Conservation (phyloP, 1,284 basidiomycete species). For the Heterobasidion parviporum region DNA sequence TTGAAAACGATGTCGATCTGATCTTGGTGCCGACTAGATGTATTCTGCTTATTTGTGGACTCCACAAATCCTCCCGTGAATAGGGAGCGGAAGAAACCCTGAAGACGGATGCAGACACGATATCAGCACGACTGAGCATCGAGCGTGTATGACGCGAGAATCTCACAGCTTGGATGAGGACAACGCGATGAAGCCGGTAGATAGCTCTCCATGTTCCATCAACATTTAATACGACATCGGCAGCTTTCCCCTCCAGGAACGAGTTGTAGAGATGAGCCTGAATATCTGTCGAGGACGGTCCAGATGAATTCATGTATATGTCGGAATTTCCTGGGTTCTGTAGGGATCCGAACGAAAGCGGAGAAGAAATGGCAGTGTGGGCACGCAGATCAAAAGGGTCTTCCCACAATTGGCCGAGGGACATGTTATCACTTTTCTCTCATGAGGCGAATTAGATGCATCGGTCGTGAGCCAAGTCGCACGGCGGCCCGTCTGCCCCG, state of each 20-base stretch:
- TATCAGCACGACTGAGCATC: not conserved
- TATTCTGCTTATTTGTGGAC: conserved; percentile 15
- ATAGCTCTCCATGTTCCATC: conserved; percentile 65
- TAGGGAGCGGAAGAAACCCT: conserved; percentile 81
- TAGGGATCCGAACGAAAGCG: not conserved
- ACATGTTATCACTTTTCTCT: no score
- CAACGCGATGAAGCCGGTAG: conserved; percentile 75
- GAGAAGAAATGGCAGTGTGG: no score
- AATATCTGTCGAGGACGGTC: conserved; percentile 35
- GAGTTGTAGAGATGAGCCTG: conserved; percentile 70
- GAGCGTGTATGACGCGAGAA: not conserved
- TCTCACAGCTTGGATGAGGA: conserved; percentile 78
- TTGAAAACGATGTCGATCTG: conserved; percentile 69
- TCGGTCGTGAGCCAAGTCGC: no score
- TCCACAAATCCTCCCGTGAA: conserved; percentile 78
- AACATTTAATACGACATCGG: conserved; percentile 70
- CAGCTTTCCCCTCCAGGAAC: conserved; percentile 63
- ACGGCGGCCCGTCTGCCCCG: not conserved
- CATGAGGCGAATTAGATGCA: no score
- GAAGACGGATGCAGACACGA: conserved; percentile 4
- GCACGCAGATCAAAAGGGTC: no score
- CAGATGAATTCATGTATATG: conserved; percentile 13
- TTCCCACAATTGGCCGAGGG: no score
- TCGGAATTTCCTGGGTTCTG: conserved; percentile 1
- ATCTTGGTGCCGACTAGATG: conserved; percentile 19